Conservation (phyloP, 306 rosid genomes). For the Dryas alaskensis region DNA sequence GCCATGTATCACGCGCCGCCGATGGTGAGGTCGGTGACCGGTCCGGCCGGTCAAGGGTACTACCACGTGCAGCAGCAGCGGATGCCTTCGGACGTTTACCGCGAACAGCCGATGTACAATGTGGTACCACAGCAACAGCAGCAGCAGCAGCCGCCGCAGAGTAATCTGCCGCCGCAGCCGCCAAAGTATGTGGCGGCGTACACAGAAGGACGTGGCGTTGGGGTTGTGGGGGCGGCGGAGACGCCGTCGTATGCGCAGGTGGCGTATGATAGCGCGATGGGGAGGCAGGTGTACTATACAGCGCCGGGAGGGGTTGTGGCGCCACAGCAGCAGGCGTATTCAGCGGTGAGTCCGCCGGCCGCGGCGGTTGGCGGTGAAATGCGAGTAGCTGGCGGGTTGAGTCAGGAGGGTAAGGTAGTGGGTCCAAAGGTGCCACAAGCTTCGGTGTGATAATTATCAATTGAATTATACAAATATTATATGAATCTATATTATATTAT, state of each 20-base stretch:
- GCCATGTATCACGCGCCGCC: conserved; percentile 49
- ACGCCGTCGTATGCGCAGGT: conserved; percentile 33
- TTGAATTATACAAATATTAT: neutral
- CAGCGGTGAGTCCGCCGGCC: conserved; percentile 19
- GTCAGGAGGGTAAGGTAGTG: conserved; percentile 64
- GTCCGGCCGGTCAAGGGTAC: conserved; percentile 52
- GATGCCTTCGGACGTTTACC: conserved; percentile 58
- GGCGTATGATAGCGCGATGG: conserved; percentile 56
- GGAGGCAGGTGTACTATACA: conserved; percentile 80
- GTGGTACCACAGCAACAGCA: conserved; percentile 30
- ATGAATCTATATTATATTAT: neutral
- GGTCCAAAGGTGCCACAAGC: conserved; percentile 68
- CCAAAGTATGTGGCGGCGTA: conserved; percentile 39
- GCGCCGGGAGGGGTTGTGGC: conserved; percentile 45
- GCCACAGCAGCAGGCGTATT: conserved; percentile 19
- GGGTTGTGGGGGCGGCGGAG: conserved; percentile 27
- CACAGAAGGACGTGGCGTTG: neutral
- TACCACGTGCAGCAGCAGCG: conserved; percentile 65
- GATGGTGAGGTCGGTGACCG: conserved; percentile 43
- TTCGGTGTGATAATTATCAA: conserved; percentile 43
- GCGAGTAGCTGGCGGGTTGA: conserved; percentile 42
- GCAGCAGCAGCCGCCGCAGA: conserved; percentile 25
- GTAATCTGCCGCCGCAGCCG: conserved; percentile 38
- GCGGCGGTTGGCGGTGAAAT: conserved; percentile 31
- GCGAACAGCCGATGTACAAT: conserved; percentile 66